Evolutionary conservation across 441 rosid species (phyloP).

Genomic region (Biscutella auriculata): DNA sequence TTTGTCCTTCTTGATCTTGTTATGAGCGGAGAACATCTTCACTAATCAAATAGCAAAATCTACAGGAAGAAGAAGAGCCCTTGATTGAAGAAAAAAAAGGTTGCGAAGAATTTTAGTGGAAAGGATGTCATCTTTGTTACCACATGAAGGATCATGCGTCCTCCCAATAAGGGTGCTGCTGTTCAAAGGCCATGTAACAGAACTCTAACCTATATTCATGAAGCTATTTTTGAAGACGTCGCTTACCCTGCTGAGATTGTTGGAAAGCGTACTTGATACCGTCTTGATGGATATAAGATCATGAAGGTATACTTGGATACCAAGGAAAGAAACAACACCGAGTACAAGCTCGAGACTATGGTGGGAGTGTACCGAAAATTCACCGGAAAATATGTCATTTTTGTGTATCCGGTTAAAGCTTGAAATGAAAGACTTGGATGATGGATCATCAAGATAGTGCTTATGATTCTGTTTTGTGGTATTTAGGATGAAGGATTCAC

Average conservation of each 20-base stretch:
- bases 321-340: conserved; percentile 55
- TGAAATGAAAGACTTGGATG: conserved; percentile 20
- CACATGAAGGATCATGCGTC: conserved; percentile 66
- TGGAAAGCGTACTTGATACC: conserved; percentile 66
- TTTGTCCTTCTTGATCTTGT: conserved; percentile 74
- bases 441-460: conserved; percentile 13
- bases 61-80: conserved; percentile 14
- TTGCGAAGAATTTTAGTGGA: conserved; percentile 84
- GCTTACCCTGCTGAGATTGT: conserved; percentile 86
- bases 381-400: conserved; percentile 64
- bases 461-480: conserved; percentile 16
- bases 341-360: conserved; percentile 56
- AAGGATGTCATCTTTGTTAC: conserved; percentile 72
- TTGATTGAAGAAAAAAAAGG: conserved; percentile 76
- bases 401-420: conserved; percentile 57
- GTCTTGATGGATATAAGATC: conserved; percentile 70
- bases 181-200: conserved; percentile 77
- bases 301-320: conserved; percentile 73
- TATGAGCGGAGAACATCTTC: conserved; percentile 61
- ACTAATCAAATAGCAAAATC: conserved; percentile 14
- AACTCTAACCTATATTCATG: conserved; percentile 70
- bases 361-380: conserved; percentile 71
- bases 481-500: conserved; percentile 16
- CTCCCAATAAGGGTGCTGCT: conserved; percentile 89
- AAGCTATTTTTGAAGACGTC: conserved; percentile 71